A percentile compares a stretch with the other conserved stretches of the same genome.
These are phyloP conservation scores for Magnusiomyces magnusii DNA, from an alignment of 1,139 yeast genomes.

Conservation along the genomic window DNA sequence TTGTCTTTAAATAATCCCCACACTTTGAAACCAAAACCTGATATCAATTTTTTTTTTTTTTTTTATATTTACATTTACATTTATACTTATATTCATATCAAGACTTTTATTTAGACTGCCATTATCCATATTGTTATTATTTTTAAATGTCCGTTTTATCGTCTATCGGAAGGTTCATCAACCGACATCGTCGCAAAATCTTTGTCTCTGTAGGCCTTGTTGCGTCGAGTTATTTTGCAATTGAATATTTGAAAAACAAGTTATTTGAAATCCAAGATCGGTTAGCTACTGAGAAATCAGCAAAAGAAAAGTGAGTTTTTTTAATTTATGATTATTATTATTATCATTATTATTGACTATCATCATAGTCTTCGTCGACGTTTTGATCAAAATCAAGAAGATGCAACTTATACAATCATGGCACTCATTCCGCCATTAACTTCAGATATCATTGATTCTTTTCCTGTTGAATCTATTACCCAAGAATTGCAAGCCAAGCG, in stretches of 20 bases:
- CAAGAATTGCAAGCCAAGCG: conserved; percentile 61
- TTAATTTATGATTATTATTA: not conserved
- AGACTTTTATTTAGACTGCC: too few species aligned
- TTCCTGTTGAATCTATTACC: conserved; percentile 70
- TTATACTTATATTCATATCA: too few species aligned
- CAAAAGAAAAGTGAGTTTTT: conserved; percentile 44
- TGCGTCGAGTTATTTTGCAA: conserved; percentile 51
- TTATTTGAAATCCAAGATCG: conserved; percentile 60
- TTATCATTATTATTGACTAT: not conserved
- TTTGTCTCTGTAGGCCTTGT: conserved; percentile 51
- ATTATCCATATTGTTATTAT: too few species aligned
- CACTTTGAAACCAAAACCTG: too few species aligned
- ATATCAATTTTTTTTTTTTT: too few species aligned
- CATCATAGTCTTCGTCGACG: conserved; percentile 37
- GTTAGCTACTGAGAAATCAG: conserved; percentile 64
- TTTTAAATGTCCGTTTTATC: conserved; percentile 41
- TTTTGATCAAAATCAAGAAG: conserved; percentile 88
- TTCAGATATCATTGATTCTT: conserved; percentile 51
- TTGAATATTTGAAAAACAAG: conserved; percentile 53
- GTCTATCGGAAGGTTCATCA: conserved; percentile 45
- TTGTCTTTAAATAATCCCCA: too few species aligned
- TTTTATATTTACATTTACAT: too few species aligned
- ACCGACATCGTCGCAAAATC: conserved; percentile 56
- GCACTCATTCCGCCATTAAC: conserved; percentile 76
- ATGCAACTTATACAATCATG: conserved; percentile 75